Evolutionary conservation across 768 basidiomycete species (phyloP).

Genomic region (Mycena rosella): DNA sequence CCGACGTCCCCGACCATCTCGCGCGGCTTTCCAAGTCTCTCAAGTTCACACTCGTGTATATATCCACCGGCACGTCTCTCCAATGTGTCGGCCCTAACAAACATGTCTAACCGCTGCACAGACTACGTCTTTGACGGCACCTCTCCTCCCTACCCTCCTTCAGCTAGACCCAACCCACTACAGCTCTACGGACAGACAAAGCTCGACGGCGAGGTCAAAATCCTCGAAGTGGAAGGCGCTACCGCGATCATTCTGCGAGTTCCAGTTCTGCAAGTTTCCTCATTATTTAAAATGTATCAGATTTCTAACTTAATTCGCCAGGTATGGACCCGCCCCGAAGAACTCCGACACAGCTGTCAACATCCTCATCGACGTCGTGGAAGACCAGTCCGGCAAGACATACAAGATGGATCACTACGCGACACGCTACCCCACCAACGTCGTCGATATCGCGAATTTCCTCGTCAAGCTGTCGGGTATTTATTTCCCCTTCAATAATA

Average conservation of each 20-base stretch:
- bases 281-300: not conserved
- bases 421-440: conserved; percentile 92
- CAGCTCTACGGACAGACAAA: conserved; percentile 93
- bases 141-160: conserved; percentile 89
- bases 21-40: conserved; percentile 73
- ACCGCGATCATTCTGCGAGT: conserved; percentile 83
- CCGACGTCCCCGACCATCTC: conserved; percentile 77
- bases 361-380: conserved; percentile 86
- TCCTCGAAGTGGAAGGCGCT: conserved; percentile 69
- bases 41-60: conserved; percentile 84
- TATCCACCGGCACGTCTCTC: conserved; percentile 79
- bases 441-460: conserved; percentile 88
- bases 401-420: conserved; percentile 98
- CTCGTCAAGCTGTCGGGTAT: conserved; percentile 81
- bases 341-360: conserved; percentile 94
- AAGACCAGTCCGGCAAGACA: conserved; percentile 86
- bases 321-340: conserved; percentile 88
- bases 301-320: conserved; percentile 47
- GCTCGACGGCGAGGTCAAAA: conserved; percentile 86
- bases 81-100: not conserved
- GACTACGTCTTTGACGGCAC: conserved; percentile 98
- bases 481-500: conserved; percentile 37
- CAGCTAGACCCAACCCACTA: conserved; percentile 81
- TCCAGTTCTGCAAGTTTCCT: conserved; percentile 80
- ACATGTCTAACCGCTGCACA: conserved; percentile 43